Conservation (phyloP, 305 asterid species). For the Solanum chacoense region DNA sequence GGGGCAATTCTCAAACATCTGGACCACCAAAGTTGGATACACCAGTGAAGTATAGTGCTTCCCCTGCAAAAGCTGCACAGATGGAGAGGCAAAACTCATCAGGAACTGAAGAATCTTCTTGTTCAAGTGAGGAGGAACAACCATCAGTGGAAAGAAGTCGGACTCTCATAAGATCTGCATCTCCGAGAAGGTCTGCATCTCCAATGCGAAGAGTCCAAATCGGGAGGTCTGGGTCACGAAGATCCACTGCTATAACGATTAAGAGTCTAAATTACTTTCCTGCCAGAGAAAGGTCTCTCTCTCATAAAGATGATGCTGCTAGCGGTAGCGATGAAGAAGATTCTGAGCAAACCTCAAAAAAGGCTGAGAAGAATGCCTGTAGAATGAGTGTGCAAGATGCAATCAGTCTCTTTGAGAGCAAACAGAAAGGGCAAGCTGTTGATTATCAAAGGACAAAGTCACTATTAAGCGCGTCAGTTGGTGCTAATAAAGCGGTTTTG, state of each 20-base stretch:
- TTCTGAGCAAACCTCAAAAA: constrained; percentile 41
- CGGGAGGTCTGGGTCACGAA: constrained; percentile 87
- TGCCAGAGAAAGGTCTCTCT: constrained; percentile 44
- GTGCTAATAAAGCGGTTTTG: constrained; percentile 66
- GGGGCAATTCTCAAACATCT: constrained; percentile 14
- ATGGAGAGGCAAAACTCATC: constrained; percentile 77
- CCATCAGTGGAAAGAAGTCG: constrained; percentile 70
- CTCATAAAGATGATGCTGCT: constrained; percentile 34
- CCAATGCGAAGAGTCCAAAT: constrained; percentile 97
- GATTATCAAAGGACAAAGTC: constrained; percentile 52
- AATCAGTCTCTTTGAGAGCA: constrained; percentile 81
- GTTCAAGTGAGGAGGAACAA: constrained; percentile 71
- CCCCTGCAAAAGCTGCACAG: constrained; percentile 87
- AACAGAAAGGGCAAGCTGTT: constrained; percentile 50
- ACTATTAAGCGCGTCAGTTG: constrained; percentile 35
- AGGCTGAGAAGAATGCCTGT: constrained; percentile 35
- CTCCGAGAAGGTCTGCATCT: constrained; percentile 96
- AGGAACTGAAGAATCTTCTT: constrained; percentile 55
- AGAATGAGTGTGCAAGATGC: constrained; percentile 96
- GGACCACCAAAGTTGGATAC: constrained; percentile 26
- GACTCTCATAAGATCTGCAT: constrained; percentile 54
- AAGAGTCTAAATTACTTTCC: constrained; percentile 71
- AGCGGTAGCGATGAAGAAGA: constrained; percentile 53
- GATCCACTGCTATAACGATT: constrained; percentile 80
- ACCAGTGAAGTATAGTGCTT: constrained; percentile 59